Percentiles rank a stretch among this genome's conserved stretches.
Conservation (phyloP, 2,329 filamentous ascomycete species). For the Colletotrichum sidae region DNA sequence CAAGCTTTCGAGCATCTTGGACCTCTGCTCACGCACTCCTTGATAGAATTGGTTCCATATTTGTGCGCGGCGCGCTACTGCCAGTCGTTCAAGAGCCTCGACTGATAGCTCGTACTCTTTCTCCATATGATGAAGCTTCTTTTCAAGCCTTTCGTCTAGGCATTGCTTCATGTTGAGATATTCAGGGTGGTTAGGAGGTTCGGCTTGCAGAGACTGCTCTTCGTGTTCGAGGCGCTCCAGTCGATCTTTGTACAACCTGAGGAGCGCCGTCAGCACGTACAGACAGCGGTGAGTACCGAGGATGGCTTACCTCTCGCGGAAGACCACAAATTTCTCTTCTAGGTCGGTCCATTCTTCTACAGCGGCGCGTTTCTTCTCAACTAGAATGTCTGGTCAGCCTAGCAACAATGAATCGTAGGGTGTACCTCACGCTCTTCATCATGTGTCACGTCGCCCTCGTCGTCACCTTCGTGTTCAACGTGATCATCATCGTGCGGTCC, state of each 20-base stretch:
- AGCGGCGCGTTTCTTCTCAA: conserved; percentile 81
- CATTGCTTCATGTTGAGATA: conserved; percentile 91
- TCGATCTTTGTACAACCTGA: conserved; percentile 87
- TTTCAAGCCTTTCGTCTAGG: conserved; percentile 83
- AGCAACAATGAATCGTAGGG: neutral
- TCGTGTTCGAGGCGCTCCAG: conserved; percentile 82
- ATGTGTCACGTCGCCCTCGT: conserved; percentile 70
- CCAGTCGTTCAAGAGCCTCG: conserved; percentile 78
- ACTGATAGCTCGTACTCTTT: conserved; percentile 80
- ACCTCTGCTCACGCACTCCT: conserved; percentile 83
- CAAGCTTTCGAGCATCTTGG: conserved; percentile 81
- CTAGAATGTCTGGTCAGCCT: conserved; percentile 54
- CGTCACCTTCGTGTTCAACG: conserved; percentile 66
- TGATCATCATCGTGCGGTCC: conserved; percentile 67
- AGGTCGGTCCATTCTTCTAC: conserved; percentile 83
- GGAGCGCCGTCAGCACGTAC: conserved; percentile 34
- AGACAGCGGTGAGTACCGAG: neutral
- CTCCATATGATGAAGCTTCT: conserved; percentile 82
- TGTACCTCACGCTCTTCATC: conserved; percentile 71
- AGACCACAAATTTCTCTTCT: conserved; percentile 88
- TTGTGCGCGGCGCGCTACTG: conserved; percentile 85
- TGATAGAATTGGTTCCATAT: conserved; percentile 94
- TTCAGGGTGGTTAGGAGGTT: conserved; percentile 84
- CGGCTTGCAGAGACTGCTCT: conserved; percentile 69
- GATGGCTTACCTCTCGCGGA: conserved; percentile 78